Conservation (phyloP, 306 rosid genomes). For the Vigna unguiculata region DNA sequence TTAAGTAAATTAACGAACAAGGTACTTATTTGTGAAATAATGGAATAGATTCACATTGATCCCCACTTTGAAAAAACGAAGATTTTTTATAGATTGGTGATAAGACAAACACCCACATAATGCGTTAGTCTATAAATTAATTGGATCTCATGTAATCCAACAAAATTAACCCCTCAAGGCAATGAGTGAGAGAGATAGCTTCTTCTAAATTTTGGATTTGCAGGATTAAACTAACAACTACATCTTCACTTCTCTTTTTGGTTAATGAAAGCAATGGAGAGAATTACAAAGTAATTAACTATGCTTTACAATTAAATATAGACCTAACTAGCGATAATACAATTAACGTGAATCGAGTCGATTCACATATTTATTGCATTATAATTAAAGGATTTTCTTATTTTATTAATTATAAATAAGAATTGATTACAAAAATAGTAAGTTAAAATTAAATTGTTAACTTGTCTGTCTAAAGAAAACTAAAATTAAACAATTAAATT, state of each 20-base stretch:
- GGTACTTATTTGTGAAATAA: background rate
- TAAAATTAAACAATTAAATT: too few relatives aligned
- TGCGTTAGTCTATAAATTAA: background rate
- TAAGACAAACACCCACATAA: background rate
- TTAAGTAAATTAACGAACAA: background rate
- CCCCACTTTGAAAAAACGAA: too few relatives aligned
- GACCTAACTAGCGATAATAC: background rate
- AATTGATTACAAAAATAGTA: too few relatives aligned
- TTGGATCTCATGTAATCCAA: background rate
- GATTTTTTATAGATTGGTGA: too few relatives aligned
- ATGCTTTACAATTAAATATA: background rate
- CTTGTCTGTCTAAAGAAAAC: too few relatives aligned
- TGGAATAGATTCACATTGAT: too few relatives aligned
- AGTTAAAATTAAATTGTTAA: too few relatives aligned
- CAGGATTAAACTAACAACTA: background rate
- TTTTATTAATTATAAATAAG: too few relatives aligned
- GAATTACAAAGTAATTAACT: conserved; percentile 1
- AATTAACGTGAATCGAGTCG: too few relatives aligned
- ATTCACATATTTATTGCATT: too few relatives aligned
- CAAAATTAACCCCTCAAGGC: background rate
- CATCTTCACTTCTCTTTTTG: background rate
- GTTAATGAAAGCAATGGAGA: background rate
- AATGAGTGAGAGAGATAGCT: background rate
- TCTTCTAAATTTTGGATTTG: background rate
- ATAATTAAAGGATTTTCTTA: too few relatives aligned